Conservation (phyloP, 306 rosid genomes). For the Sicyos edulis region DNA sequence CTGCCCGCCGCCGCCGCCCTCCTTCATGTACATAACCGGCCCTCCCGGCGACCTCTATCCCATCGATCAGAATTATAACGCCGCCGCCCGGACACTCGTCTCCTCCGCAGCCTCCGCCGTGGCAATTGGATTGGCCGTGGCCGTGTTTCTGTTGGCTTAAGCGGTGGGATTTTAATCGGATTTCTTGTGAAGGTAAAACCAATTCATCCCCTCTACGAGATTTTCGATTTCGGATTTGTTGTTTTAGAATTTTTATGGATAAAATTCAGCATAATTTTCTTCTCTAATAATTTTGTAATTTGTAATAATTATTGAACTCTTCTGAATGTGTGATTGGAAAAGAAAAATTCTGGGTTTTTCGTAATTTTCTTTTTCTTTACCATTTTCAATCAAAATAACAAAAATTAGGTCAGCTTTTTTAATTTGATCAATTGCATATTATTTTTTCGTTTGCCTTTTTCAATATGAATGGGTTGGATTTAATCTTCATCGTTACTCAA, state of each 20-base stretch:
- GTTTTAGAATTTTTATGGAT: slow-evolving; percentile 13
- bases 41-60: slow-evolving; percentile 18
- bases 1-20: slow-evolving; percentile 9
- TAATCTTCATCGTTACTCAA: not conserved
- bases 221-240: not conserved
- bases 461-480: not conserved
- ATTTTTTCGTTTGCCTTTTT: not conserved
- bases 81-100: not conserved
- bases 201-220: not conserved
- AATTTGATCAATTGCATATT: not conserved
- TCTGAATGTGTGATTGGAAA: slow-evolving; percentile 3
- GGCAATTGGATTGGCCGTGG: not conserved
- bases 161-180: not conserved
- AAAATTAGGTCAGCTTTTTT: not conserved
- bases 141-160: not conserved
- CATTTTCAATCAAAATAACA: not conserved
- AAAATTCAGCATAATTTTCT: not conserved
- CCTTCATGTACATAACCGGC: slow-evolving; percentile 16
- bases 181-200: slow-evolving; percentile 12
- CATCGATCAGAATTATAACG: not conserved
- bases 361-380: not conserved
- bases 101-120: not conserved
- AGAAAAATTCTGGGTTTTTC: not conserved
- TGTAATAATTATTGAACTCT: slow-evolving; percentile 1
- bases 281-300: slow-evolving; percentile 6